A percentile compares a stretch with the other conserved stretches of the same genome.
Conservation (phyloP, 176 grass and related monocot species). For the sorghum (Sorghum bicolor) region Sorghum_bicolor_NCBIv3 NC_012879.2:35251001-35251500, state of each 20-base stretch:
- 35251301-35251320: not conserved
- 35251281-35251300: not conserved
- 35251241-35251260: not conserved
- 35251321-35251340: constrained; percentile 4
- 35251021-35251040: not conserved
- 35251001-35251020: not conserved
- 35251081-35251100: not conserved
- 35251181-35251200: not conserved
- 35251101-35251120: not conserved
- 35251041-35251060: not conserved
- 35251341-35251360: constrained; percentile 4
- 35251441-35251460: constrained; percentile 46
- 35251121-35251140: not conserved
- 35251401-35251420: constrained; percentile 39
- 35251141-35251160: not conserved
- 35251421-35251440: constrained; percentile 35
- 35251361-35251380: constrained; percentile 46
- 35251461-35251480: constrained; percentile 20
- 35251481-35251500: constrained; percentile 44
- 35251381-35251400: constrained; percentile 33
- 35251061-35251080: constrained; percentile 4
- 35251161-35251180: not conserved
- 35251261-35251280: not conserved
- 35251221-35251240: not conserved
- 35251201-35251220: not conserved